Evolutionary conservation across 805 yeast species (phyloP), one percentile per base, ranked within the genome.

Genomic region (Pichia eremophila): DNA sequence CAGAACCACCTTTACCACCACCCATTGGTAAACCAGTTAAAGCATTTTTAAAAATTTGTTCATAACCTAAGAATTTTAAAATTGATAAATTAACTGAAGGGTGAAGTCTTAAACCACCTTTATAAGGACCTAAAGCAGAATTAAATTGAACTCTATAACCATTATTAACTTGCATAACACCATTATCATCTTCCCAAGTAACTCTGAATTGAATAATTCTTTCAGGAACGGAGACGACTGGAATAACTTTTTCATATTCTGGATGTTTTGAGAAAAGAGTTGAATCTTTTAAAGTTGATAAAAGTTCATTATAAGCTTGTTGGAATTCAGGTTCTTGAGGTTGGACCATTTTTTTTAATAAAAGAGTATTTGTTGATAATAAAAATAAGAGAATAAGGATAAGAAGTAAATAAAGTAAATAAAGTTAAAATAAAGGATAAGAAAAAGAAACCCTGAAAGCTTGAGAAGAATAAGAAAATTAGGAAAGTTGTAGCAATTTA

Each of bases 1-100:
- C 96, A 52, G 95, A 77, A 70, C 99, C 99, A 79, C 99, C 99
- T 71, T 91, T 91, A 73, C 96, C 99, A 76, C 99, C 99, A 69
- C 99, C 99, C 85, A 91, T 90, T 79, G 83, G 79, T 61, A 90
- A 79, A 63, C 98, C 98, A 61, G 99, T 91, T 64, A 91, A 77
- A 45, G 99, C 98, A 67, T 91, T 91, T 80, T 91, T 91, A 81
- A 91, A 93, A 70, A 89, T 89, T 75, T 91, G 99, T 77, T 91
- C 99, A 70, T 87, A 91, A 63, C 98, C 99, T 65, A 91, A 78
- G 73, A 91, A 91, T 76, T 91, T 91, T 67, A 91, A 79, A 69
- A 91, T 87, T 49, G 96, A 88, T 63, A 91, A 77, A 74, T 90
- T 93, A 60, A 91, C 99, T 48, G 95, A 75, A 63, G 97, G 97